phyloP scores from a whole-genome alignment of 768 basidiomycete species.

The Termitomyces sp. region DNA sequence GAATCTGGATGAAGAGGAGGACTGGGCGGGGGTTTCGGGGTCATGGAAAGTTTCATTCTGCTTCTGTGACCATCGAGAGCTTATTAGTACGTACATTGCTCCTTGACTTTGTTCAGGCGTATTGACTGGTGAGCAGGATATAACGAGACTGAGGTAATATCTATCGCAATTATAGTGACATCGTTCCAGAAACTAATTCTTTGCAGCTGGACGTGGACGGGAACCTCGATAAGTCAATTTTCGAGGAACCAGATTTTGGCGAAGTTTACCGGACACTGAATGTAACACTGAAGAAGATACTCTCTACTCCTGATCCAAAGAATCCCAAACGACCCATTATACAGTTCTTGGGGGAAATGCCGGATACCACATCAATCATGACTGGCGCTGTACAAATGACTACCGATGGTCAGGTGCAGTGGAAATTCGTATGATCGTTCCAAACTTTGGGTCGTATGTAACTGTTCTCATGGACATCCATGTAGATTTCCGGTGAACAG shows the following conservation, averaged over 20 bases:
- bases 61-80: slow-evolving; percentile 65
- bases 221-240: slow-evolving; percentile 40
- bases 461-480: background rate
- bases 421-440: slow-evolving; percentile 54
- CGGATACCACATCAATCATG: slow-evolving; percentile 43
- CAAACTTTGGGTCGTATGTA: background rate
- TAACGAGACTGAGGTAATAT: slow-evolving; percentile 35
- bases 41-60: slow-evolving; percentile 62
- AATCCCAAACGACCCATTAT: slow-evolving; percentile 53
- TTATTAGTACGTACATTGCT: slow-evolving; percentile 47
- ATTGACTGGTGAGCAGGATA: slow-evolving; percentile 22
- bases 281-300: slow-evolving; percentile 41
- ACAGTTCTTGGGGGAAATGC: slow-evolving; percentile 49
- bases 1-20: slow-evolving; percentile 32
- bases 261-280: slow-evolving; percentile 52
- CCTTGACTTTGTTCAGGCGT: background rate
- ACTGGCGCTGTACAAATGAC: slow-evolving; percentile 54
- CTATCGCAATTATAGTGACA: background rate
- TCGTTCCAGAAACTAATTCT: background rate
- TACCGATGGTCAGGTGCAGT: slow-evolving; percentile 52
- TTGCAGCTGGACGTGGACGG: slow-evolving; percentile 25
- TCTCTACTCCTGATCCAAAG: slow-evolving; percentile 38
- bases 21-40: slow-evolving; percentile 62
- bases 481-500: slow-evolving; percentile 48
- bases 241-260: slow-evolving; percentile 44